Base-by-base conservation (phyloP, 2,329 filamentous ascomycete genomes). In the Beauveria sp. region DNA sequence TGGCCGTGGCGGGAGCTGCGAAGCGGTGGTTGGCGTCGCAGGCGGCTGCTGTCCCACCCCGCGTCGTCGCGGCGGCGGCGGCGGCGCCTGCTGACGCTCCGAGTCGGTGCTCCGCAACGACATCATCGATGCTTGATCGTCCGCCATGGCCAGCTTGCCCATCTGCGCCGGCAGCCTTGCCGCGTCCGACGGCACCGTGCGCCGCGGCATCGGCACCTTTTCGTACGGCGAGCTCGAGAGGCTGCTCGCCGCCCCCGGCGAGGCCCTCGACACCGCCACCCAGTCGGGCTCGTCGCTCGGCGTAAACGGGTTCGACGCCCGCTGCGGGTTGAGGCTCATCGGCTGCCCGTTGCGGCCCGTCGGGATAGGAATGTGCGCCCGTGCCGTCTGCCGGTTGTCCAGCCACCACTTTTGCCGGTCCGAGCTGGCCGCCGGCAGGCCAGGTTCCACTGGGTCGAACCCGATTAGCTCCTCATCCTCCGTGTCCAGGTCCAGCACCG, bases 391-490 rank as follows among this genome's bases (percentile, higher is more conserved):
- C 59, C 87, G 86, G 68, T 87, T 85, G 60, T 88, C 82, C 28
- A 88, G 75, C 86, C 86, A 89, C 86, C 86, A 89, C 71, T 87
- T 87, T 65, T 86, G 81, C n/a, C 80, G 79, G 68, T 88, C 85
- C 18, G 86, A 88, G 69, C 85, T 88, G 14, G 86, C 85, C 34
- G 85, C 82, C 3, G 86, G 86, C 14, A 89, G 79, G 1, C 90
- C 91, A 7, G 91, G 89, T 70, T 93, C 89, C 64, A 96, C 88
- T 18, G 90, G 85, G 64, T 95, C 88, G 71, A 95, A 93, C 1
- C 88, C 89, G 49, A 91, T 85, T 18, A 91, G 75, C 66, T 96
- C 91, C 71, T 95, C 91, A 64, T 96, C 90, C 57, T 91, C 85
- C 4, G 85, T 82, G 38, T 85, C 84, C 9, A 82, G 72, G 24